These are phyloP conservation scores for Sclerotinia subarctica DNA, from an alignment of 2,329 filamentous ascomycete genomes.

Conservation along the genomic window DNA sequence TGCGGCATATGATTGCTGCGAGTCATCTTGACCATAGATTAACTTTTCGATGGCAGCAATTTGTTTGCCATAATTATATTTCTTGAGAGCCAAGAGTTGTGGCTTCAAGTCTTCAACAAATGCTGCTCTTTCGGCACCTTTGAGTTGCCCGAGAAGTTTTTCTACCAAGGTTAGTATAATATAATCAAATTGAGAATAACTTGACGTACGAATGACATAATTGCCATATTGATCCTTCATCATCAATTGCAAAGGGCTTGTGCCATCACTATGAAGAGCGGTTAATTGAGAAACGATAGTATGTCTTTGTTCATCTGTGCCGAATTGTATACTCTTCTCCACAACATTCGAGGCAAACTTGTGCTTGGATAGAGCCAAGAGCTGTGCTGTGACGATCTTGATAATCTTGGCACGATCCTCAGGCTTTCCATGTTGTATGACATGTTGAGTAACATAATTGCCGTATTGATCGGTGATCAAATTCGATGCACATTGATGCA, in stretches of 20 bases:
- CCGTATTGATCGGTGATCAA: conserved; percentile 87
- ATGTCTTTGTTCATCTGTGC: conserved; percentile 64
- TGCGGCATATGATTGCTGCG: conserved; percentile 24
- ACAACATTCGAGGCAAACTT: conserved; percentile 98
- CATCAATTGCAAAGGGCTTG: conserved; percentile 67
- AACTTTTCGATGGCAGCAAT: conserved; percentile 61
- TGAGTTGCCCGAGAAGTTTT: conserved; percentile 67
- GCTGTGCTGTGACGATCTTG: conserved; percentile 64
- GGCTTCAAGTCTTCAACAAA: conserved; percentile 64
- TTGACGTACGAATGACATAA: conserved; percentile 88
- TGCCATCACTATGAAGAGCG: conserved; percentile 58
- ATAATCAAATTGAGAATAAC: not conserved
- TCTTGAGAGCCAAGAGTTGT: conserved; percentile 60
- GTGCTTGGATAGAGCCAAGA: conserved; percentile 80
- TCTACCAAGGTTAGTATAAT: conserved; percentile 51
- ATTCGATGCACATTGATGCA: conserved; percentile 67
- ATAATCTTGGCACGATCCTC: conserved; percentile 74
- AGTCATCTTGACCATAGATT: conserved; percentile 38
- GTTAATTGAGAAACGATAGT: conserved; percentile 65
- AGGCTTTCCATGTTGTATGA: conserved; percentile 73
- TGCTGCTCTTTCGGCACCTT: conserved; percentile 55
- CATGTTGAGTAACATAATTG: conserved; percentile 94
- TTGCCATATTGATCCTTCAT: conserved; percentile 93
- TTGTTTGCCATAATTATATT: conserved; percentile 63
- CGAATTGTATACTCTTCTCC: conserved; percentile 80